phyloP scores from a whole-genome alignment of 2,329 filamentous ascomycete species.

The Calonectria pseudoturangicola region DNA sequence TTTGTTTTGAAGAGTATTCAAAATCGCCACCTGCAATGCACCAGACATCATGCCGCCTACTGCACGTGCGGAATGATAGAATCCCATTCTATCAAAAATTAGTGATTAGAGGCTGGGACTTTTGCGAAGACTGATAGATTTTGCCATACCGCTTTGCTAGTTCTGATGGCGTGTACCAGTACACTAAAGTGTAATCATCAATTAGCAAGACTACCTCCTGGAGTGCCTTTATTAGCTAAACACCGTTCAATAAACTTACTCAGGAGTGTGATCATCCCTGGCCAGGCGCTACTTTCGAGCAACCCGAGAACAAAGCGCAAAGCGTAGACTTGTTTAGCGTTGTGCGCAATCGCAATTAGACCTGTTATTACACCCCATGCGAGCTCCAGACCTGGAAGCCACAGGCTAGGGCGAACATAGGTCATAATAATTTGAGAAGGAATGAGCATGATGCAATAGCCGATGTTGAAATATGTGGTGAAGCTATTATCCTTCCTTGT shows the following conservation, averaged over 20 bases:
- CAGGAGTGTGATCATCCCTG: constrained; percentile 60
- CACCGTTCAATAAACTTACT: constrained; percentile 28
- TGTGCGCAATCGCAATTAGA: constrained; percentile 58
- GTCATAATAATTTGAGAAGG: constrained; percentile 62
- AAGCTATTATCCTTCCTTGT: constrained; percentile 42
- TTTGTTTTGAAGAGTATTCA: constrained; percentile 61
- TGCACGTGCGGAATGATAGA: constrained; percentile 64
- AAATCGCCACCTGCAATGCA: constrained; percentile 65
- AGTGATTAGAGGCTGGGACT: neutral
- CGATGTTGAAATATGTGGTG: constrained; percentile 72
- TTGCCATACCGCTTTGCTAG: constrained; percentile 34
- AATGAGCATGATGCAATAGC: constrained; percentile 71
- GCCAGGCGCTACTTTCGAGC: constrained; percentile 59
- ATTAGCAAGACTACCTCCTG: neutral
- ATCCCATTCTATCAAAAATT: constrained; percentile 56
- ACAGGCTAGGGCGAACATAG: constrained; percentile 60
- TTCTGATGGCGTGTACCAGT: constrained; percentile 42
- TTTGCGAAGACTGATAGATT: neutral
- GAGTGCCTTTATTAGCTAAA: too few species aligned
- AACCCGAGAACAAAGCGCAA: constrained; percentile 65
- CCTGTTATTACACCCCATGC: constrained; percentile 53
- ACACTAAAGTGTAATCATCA: constrained; percentile 9
- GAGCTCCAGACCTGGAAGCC: constrained; percentile 61
- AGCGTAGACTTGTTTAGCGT: constrained; percentile 59
- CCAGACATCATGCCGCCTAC: constrained; percentile 65